Evolutionary conservation across 169 alveolate genomes (phyloP), one percentile per base, ranked within the genome.

Genomic region (Toxoplasma gondii): DNA sequence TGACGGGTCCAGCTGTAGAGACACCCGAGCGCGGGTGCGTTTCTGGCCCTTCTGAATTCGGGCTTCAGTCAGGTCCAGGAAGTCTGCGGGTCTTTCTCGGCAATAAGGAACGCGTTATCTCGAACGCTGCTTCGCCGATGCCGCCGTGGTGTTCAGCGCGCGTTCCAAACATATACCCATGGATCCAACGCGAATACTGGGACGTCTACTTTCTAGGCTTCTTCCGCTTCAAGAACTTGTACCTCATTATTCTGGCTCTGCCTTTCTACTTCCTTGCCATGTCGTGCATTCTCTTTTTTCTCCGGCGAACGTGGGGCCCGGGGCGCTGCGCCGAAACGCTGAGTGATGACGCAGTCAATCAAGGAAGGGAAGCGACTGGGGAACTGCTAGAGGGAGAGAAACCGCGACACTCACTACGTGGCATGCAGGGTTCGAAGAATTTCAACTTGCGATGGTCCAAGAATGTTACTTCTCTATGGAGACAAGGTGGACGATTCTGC

Each of bases 171-270:
- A 36, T 82, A 1, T 82, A 82, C 38, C 54, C 69, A 0, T 82
- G 44, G 90, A 43, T 82, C 17, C 90, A 82, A 31, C 90, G 90
- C 19, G 90, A 82, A 49, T 82, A 82, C 90, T 82, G 90, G 90
- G 67, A 43, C 41, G 90, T 82, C 24, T 38, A 41, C 41, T 39
- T 82, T 41, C 64, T 82, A 12, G 90, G 90, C 16, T 82, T 82
- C 38, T 36, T 82, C 64, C 69, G 67, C 39, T 22, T 44, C 17
- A 43, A 82, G 64, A 82, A 38, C 34, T 67, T 82, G 90, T 82
- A 82, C 38, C 90, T 82, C 69, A 82, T 82, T 41, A 12, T 82
- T 31, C 54, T 82, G 27, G 31, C 69, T 36, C 69, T 82, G 27
- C 90, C 90, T 16, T 82, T 43, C 64, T 82, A 82, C 90, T 38